Base-by-base conservation (phyloP, 768 basidiomycete species). In the Kwoniella newhampshirensis region DNA sequence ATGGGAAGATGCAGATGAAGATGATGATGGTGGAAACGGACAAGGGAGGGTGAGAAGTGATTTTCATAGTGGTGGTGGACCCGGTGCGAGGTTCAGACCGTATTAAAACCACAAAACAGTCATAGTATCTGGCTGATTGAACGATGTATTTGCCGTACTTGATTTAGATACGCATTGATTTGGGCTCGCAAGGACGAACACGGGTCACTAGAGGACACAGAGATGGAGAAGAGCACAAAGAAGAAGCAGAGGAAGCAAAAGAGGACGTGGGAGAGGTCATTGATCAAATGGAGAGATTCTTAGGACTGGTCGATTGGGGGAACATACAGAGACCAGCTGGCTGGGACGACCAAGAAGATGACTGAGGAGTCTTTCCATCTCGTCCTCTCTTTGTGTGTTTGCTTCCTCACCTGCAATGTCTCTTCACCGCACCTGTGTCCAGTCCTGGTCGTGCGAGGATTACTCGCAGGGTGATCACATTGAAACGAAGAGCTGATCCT, bases 51-150 rank as follows among this genome's bases (percentile, higher is more conserved):
- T 73, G 55, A 70, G 71, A 54, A 68, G 64, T 53, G 66, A 73
- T 64, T 70, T 73, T 50, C 63, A 67, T 58, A 64, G 63, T 59
- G 68, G 68, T 48, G 68, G 68, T 54, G 71, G 71, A 59, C 71
- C 71, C 4, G 58, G 49, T n/a, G 66, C 68, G 28, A 46, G 71
- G 40, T 73, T 66, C 48, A 58, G 68, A 40, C 71, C 71, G 17
- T 73, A 73, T 49, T 63, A 53, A 32, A 41, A 21, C 41, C 27
- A 26, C 7, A 12, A 25, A 30, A 40, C 7, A 48, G 47, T 57
- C 40, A 57, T 57, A 47, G 56, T 49, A 57, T 52, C 12, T 27
- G n/a, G 26, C 28, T 17, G 13, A 32, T 32, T 32, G 32, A 13
- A 32, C 32, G 32, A 32, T 32, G 7, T 13, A 32, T 13, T 13